Evolutionary conservation across 2,329 filamentous ascomycete species (phyloP), one percentile per base, ranked within the genome.

Genomic region (Aspergillus pseudonomiae): DNA sequence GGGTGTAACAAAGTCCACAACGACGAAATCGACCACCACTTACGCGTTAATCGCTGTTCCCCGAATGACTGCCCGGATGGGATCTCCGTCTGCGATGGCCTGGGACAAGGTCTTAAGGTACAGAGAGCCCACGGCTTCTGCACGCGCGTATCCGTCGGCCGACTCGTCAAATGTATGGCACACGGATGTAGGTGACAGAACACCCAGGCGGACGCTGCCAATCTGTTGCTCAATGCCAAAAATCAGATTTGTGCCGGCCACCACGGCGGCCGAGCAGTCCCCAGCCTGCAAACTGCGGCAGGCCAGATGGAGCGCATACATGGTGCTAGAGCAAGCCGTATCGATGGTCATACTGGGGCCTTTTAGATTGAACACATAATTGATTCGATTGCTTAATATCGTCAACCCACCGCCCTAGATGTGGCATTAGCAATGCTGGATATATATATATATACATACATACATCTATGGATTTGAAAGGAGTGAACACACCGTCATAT

Each of bases 271-370:
- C 9, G 43, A 48, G 26, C 65, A 71, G 1, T 78, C 74, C 0
- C 64, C 56, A 4, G 11, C 59, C 0, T 61, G 60, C 0, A 77
- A 21, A 0, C 69, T 70, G 7, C 61, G 21, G 34, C 75, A 78
- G 0, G 81, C 81, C 10, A 68, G 65, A 45, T 82, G 74, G 0
- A 83, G 69, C 0, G 77, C 76, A 2, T 78, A 77, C 0, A 75
- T 45, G 0, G 77, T 78, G 0, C 77, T 77, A 0, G 79, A 80
- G 60, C 79, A 81, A 0, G 76, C 78, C 0, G 76, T 79, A 58
- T 80, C 76, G 0, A 71, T 12, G 3, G 52, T 57, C 6, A 66
- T 36, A 11, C 63, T 65, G 4, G 78, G 78, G 0, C 79, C 78
- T 0, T 73, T 70, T 64, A 75, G 73, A 11, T 77, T 72, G n/a